Percentiles rank a stretch among this genome's conserved stretches.
These are phyloP conservation scores for Eucalyptus caleyi DNA, from an alignment of 345 rosid genomes.

Conservation along the genomic window DNA sequence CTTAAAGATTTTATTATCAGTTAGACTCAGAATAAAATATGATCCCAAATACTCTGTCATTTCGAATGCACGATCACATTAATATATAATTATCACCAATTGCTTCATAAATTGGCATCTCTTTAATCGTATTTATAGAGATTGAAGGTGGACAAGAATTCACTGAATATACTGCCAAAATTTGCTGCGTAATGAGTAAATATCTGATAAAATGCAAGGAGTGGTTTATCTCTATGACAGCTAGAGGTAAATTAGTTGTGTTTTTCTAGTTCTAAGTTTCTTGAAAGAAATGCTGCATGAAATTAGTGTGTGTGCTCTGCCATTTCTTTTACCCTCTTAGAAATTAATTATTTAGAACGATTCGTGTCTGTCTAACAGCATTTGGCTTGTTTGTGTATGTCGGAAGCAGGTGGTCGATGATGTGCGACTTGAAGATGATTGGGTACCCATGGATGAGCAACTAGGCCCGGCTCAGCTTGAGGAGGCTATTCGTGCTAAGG, in stretches of 20 bases:
- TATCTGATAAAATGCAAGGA: background rate
- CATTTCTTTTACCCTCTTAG: background rate
- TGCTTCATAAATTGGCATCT: background rate
- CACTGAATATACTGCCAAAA: background rate
- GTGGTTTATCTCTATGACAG: background rate
- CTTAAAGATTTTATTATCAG: background rate
- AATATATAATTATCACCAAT: background rate
- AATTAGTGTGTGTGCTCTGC: background rate
- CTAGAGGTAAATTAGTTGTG: background rate
- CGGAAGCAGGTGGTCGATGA: constrained; percentile 49
- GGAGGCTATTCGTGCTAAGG: constrained; percentile 67
- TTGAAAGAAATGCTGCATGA: background rate
- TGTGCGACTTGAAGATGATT: constrained; percentile 94
- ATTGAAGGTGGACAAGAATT: background rate
- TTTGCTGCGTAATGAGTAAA: background rate
- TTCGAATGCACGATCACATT: background rate
- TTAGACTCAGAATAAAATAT: background rate
- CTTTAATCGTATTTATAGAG: background rate
- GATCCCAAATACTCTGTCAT: background rate
- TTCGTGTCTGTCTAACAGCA: background rate
- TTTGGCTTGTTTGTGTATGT: background rate
- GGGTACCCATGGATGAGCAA: constrained; percentile 95
- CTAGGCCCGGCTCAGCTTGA: constrained; percentile 56
- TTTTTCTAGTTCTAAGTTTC: background rate
- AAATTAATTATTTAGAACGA: background rate